These are phyloP conservation scores for Penicillium sumatraense DNA, from an alignment of 2,329 filamentous ascomycete genomes.

Conservation along the genomic window DNA sequence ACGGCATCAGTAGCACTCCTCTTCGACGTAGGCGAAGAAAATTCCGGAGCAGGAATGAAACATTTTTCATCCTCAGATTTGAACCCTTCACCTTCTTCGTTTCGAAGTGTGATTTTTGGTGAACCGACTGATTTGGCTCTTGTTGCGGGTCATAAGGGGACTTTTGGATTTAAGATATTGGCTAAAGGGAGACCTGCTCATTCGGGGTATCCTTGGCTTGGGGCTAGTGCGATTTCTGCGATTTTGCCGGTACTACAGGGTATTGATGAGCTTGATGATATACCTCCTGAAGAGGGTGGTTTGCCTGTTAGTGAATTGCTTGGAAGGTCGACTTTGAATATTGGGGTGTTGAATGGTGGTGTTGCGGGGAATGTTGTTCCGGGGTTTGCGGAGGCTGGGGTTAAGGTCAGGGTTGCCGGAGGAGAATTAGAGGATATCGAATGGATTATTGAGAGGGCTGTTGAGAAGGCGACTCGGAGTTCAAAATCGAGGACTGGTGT, in stretches of 20 bases:
- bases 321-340: conserved; percentile 85
- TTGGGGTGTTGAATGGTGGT: conserved; percentile 77
- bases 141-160: conserved; percentile 88
- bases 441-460: conserved; percentile 56
- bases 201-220: conserved; percentile 88
- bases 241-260: conserved; percentile 71
- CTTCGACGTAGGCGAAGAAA: conserved; percentile 82
- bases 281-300: conserved; percentile 52
- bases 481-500: conserved; percentile 10
- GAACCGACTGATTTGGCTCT: conserved; percentile 89
- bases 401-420: conserved; percentile 76
- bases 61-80: conserved; percentile 49
- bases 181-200: conserved; percentile 79
- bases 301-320: conserved; percentile 72
- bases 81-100: conserved; percentile 51
- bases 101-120: conserved; percentile 80
- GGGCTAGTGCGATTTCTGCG: conserved; percentile 80
- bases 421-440: conserved; percentile 66
- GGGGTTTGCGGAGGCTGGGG: conserved; percentile 67
- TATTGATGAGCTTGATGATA: conserved; percentile 63
- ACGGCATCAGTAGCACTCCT: conserved; percentile 53
- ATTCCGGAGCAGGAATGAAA: conserved; percentile 77
- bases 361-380: conserved; percentile 87
- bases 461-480: conserved; percentile 50
- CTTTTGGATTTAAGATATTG: conserved; percentile 66